phyloP scores from a whole-genome alignment of 345 rosid genomes.

The Arabis alpina region DNA sequence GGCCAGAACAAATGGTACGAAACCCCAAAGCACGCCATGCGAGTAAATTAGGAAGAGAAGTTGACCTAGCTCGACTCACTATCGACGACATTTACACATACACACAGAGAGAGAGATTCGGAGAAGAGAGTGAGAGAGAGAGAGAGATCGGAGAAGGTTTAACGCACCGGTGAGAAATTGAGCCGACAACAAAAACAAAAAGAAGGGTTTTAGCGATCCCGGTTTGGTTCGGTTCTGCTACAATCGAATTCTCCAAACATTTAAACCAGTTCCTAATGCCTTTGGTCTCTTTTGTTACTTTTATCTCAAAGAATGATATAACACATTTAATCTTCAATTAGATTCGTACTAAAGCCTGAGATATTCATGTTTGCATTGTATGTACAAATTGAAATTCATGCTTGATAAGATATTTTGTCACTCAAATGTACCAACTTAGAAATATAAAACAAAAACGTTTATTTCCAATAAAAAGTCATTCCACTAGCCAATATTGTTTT shows the following conservation, averaged over 20 bases:
- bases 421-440: neutral
- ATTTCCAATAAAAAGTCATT: neutral
- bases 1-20: slow-evolving; percentile 65
- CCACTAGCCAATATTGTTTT: neutral
- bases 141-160: slow-evolving; percentile 41
- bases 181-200: neutral
- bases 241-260: neutral
- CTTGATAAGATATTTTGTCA: neutral
- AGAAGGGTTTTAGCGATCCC: slow-evolving; percentile 37
- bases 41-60: slow-evolving; percentile 53
- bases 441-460: neutral
- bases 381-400: neutral
- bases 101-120: slow-evolving; percentile 22
- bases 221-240: slow-evolving; percentile 23
- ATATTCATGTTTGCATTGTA: too few relatives aligned
- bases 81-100: slow-evolving; percentile 54
- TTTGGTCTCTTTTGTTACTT: neutral
- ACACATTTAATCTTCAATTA: neutral
- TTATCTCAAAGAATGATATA: neutral
- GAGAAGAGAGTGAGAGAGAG: slow-evolving; percentile 7
- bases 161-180: slow-evolving; percentile 31
- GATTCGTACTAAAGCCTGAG: too few relatives aligned
- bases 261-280: slow-evolving; percentile 8
- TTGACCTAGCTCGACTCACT: slow-evolving; percentile 53
- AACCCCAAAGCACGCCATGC: slow-evolving; percentile 62